Conservation (phyloP, 108 stramenopile species). For the Epithemia pelagica region DNA sequence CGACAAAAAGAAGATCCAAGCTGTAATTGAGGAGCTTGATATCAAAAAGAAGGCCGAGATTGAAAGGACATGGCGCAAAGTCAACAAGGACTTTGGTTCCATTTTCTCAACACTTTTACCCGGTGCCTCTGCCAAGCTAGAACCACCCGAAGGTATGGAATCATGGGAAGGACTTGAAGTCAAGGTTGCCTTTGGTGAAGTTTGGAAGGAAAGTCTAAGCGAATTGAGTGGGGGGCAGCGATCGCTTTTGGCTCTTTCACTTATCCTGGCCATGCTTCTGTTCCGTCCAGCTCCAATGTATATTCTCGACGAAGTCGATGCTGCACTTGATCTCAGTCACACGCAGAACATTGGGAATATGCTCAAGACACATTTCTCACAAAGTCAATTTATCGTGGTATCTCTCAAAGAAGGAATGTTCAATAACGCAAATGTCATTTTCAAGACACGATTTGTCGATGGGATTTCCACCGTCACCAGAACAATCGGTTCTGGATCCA, state of each 20-base stretch:
- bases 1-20: conserved; percentile 96
- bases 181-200: conserved; percentile 91
- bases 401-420: conserved; percentile 99
- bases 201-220: conserved; percentile 98
- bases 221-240: conserved; percentile 98
- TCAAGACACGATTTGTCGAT: conserved; percentile 98
- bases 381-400: conserved; percentile 98
- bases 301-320: conserved; percentile 98
- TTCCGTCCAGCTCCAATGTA: conserved; percentile 99
- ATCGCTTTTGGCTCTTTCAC: conserved; percentile 93
- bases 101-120: conserved; percentile 97
- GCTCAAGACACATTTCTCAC: conserved; percentile 97
- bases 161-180: conserved; percentile 97
- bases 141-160: conserved; percentile 91
- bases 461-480: conserved; percentile 95
- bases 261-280: conserved; percentile 92
- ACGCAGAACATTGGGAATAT: conserved; percentile 99
- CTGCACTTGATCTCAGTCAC: conserved; percentile 97
- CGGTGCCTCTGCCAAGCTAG: conserved; percentile 92
- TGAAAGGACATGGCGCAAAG: conserved; percentile 91
- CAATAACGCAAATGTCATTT: conserved; percentile 99
- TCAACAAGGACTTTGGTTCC: conserved; percentile 97
- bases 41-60: conserved; percentile 94
- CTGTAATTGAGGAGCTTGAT: conserved; percentile 95
- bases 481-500: conserved; percentile 78